These are phyloP conservation scores for Funneliformis mosseae DNA, from an alignment of 192 early-diverging fungal genomes.

Conservation along the genomic window DNA sequence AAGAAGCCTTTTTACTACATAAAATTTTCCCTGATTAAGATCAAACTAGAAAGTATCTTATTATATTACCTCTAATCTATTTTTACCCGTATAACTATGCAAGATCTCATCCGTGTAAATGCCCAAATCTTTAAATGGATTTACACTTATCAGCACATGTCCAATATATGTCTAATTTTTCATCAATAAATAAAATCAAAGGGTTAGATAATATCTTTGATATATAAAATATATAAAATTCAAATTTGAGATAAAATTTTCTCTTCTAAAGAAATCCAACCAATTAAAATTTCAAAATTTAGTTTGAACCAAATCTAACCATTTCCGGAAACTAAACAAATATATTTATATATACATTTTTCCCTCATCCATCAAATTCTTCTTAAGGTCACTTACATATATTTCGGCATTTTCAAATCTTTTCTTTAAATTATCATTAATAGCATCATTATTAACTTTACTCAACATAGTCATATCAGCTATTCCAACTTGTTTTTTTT, in stretches of 20 bases:
- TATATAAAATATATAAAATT: too few species aligned
- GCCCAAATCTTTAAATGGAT: conserved; percentile 94
- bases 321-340: not conserved
- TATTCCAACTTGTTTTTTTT: conserved; percentile 80
- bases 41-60: not conserved
- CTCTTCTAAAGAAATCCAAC: too few species aligned
- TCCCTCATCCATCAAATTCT: too few species aligned
- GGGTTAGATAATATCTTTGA: too few species aligned
- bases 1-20: not conserved
- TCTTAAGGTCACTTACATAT: conserved; percentile 68
- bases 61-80: conserved; percentile 71
- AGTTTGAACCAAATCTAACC: not conserved
- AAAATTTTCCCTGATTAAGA: not conserved
- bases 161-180: conserved; percentile 87
- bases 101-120: conserved; percentile 94
- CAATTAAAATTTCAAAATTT: not conserved
- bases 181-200: not conserved
- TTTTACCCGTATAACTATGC: conserved; percentile 83
- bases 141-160: conserved; percentile 86
- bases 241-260: too few species aligned
- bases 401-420: conserved; percentile 84
- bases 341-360: too few species aligned
- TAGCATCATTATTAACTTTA: conserved; percentile 94
- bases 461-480: conserved; percentile 90
- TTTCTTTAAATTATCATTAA: conserved; percentile 92